Evolutionary conservation across 2,329 filamentous ascomycete genomes (phyloP), one percentile per base, ranked within the genome.

Genomic region (Aureobasidium leucospermi): DNA sequence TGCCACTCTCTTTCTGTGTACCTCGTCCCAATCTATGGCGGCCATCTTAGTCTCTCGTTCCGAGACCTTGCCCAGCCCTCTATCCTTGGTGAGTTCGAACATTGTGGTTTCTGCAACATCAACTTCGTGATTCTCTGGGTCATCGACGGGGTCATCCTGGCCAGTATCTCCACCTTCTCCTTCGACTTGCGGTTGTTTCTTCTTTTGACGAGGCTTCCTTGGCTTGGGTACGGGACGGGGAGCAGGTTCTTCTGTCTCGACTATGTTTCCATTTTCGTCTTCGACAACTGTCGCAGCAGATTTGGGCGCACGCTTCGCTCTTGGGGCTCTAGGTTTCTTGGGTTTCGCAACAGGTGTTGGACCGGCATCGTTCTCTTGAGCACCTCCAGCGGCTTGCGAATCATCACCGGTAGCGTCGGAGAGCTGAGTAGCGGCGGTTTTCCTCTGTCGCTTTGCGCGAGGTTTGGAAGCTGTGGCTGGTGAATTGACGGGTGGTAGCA

Each of bases 31-130:
- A 64, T 89, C 81, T 45, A 89, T 84, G 64, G 85, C 80, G 43
- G 85, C 83, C 66, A 94, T 85, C 67, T 88, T 85, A 66, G 85
- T 84, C 65, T 90, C 88, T 3, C 86, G 81, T 67, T 85, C 86
- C 59, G 90, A 92, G 61, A 87, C 85, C 70, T 88, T 89, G 60
- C 89, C 89, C 56, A 69, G 63, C 10, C 62, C 58, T 15, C 62
- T 64, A 67, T 90, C 87, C 62, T 81, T 83, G 52, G 84, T 88
- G 3, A 94, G 74, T 60, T 90, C 87, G 45, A 80, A 81, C 85
- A 94, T 90, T 58, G 84, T 89, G 29, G 88, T 80, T 3, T 79
- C 81, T 28, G 81, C 80, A 23, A 83, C 77, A 67, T 91, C 86
- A 58, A 93, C 85, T 57, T 67, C 67, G 61, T 70, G 67, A 10